phyloP scores from a whole-genome alignment of 2,329 filamentous ascomycete genomes.

The Talaromyces islandicus region DNA sequence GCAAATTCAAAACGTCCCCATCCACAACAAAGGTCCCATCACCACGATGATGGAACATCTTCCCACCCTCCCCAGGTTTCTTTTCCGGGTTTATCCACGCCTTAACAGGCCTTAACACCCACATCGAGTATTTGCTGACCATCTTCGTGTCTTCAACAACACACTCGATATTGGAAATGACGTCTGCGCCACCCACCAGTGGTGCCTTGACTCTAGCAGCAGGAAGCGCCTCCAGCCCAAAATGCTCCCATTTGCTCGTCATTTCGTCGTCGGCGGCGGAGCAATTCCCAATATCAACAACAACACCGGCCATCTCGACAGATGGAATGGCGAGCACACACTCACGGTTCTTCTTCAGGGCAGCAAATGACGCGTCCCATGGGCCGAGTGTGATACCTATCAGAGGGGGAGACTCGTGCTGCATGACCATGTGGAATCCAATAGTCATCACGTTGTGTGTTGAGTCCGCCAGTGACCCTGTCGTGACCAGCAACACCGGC shows the following conservation, averaged over 20 bases:
- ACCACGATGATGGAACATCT: conserved; percentile 32
- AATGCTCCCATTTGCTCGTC: conserved; percentile 24
- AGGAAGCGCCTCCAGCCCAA: conserved; percentile 23
- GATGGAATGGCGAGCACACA: conserved; percentile 29
- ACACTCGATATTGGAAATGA: conserved; percentile 32
- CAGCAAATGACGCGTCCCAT: conserved; percentile 27
- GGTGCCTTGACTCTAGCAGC: conserved; percentile 24
- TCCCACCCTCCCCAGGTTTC: conserved; percentile 21
- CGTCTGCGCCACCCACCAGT: conserved; percentile 23
- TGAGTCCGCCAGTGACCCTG: conserved; percentile 23
- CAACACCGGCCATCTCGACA: conserved; percentile 23
- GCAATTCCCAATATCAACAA: conserved; percentile 31
- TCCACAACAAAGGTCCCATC: conserved; percentile 29
- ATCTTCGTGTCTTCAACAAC: conserved; percentile 28
- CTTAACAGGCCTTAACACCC: conserved; percentile 28
- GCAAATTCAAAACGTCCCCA: conserved; percentile 26
- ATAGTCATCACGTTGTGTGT: conserved; percentile 34
- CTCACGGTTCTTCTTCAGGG: conserved; percentile 22
- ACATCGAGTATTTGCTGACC: conserved; percentile 29
- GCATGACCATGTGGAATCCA: conserved; percentile 35
- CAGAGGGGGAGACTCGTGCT: conserved; percentile 28
- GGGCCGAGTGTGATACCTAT: conserved; percentile 28
- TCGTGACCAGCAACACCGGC: conserved; percentile 29
- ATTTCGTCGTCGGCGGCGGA: conserved; percentile 18
- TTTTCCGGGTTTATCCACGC: conserved; percentile 26